Base-by-base conservation (phyloP, 2,329 filamentous ascomycete species). In the Nemania abortiva region DNA sequence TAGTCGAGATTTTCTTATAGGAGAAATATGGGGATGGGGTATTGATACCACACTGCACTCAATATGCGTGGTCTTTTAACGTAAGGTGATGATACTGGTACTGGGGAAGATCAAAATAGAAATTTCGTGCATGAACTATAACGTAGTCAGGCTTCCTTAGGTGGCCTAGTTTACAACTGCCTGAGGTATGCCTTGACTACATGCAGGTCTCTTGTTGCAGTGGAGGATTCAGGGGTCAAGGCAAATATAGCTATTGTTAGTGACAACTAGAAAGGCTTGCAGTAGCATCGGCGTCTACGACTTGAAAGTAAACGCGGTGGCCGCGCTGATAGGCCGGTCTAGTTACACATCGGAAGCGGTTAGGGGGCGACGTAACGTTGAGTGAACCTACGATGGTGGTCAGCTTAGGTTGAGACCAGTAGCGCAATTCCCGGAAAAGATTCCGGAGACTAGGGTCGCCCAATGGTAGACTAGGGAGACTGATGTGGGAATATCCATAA, bases 271-370 rank as follows among this genome's bases (percentile, higher is more conserved):
- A 37, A n/a, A 37, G 49, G 22, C 18, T 13, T 50, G n/a, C 13
- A 29, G 65, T 62, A 31, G 65, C 31, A 65, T 49, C 39, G 61
- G 65, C 61, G 65, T 24, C 65, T 68, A 56, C 15, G 3, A 49
- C 27, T 56, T n/a, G 29, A 34, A 20, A 24, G 34, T 54, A 70
- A 53, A 45, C 68, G 68, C 60, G n/a, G 15, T 22, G 9, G 20
- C 4, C 5, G 20, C 27, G 20, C 20, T 53, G 45, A 54, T 57
- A 63, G 34, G 59, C n/a, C 11, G 6, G 6, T 39, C 31, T 10
- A 45, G 64, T 70, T 57, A 64, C 64, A 64, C 64, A 31, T 45
- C 10, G 11, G 27, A 49, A 47, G 22, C 9, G 13, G 64, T 52
- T 45, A 31, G n/a, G n/a, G 15, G 59, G 15, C 34, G 10, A 63